Conservation (phyloP, 192 early-diverging fungal species). For the Gaertneriomyces semiglobifer region DNA sequence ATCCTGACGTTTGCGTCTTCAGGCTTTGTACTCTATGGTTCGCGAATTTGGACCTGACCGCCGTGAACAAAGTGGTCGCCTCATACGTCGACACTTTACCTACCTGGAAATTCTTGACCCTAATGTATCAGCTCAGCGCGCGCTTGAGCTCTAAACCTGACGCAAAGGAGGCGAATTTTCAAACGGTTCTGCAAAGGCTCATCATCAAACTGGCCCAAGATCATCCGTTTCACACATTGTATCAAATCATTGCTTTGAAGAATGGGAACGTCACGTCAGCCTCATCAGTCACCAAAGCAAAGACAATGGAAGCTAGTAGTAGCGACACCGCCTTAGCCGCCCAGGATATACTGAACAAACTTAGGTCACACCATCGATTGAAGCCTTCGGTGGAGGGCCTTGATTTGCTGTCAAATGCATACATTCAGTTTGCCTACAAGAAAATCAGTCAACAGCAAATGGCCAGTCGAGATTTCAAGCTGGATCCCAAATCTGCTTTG, state of each 20-base stretch:
- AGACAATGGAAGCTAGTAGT: slow-evolving; percentile 8
- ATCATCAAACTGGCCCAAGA: slow-evolving; percentile 30
- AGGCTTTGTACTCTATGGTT: slow-evolving; percentile 49
- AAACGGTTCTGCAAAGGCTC: slow-evolving; percentile 25
- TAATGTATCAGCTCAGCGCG: slow-evolving; percentile 47
- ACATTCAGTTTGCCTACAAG: slow-evolving; percentile 40
- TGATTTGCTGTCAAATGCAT: slow-evolving; percentile 42
- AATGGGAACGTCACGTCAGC: slow-evolving; percentile 31
- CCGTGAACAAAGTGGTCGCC: slow-evolving; percentile 29
- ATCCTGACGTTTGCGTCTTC: slow-evolving; percentile 45
- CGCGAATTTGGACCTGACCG: slow-evolving; percentile 27
- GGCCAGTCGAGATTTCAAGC: too few relatives aligned
- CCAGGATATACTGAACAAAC: slow-evolving; percentile 17
- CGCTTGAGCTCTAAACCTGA: slow-evolving; percentile 29
- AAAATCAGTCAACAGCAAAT: slow-evolving; percentile 5
- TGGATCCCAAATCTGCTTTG: too few relatives aligned
- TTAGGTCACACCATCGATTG: slow-evolving; percentile 17
- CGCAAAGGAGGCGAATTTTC: slow-evolving; percentile 30
- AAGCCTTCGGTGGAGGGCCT: slow-evolving; percentile 29
- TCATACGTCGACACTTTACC: slow-evolving; percentile 22
- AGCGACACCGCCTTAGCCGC: slow-evolving; percentile 24
- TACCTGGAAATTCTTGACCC: slow-evolving; percentile 30
- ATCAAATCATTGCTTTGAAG: slow-evolving; percentile 49
- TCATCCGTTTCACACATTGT: slow-evolving; percentile 46
- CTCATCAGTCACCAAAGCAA: not conserved